Evolutionary conservation across 257 asterid species (phyloP).

Genomic region (Solanum pinnatisectum): DNA sequence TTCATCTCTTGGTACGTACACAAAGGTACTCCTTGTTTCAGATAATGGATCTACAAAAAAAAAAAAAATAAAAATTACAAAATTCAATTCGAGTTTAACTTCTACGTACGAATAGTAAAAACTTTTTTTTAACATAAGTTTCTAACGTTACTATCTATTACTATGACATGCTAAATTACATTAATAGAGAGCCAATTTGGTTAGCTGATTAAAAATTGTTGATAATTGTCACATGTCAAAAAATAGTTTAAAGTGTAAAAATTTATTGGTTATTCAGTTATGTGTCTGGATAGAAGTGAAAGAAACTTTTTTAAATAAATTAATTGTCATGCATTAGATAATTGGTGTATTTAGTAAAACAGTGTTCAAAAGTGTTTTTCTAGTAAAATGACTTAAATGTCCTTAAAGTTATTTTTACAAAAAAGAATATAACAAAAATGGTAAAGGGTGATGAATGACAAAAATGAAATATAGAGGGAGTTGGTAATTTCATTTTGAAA

Average conservation of each 20-base stretch:
- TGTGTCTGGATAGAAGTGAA: background rate
- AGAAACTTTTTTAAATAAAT: background rate
- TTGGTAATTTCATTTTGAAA: background rate
- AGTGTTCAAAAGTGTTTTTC: background rate
- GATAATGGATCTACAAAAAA: conserved; percentile 39
- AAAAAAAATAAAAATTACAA: no score
- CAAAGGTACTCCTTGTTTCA: conserved; percentile 18
- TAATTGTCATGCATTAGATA: background rate
- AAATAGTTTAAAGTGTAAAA: fast-evolving
- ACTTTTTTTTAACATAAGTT: background rate
- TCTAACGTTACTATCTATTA: background rate
- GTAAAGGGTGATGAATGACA: background rate
- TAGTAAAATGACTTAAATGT: background rate
- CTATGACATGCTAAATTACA: background rate
- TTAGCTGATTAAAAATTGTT: background rate
- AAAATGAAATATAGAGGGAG: background rate
- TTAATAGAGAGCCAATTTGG: background rate
- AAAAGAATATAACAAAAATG: background rate
- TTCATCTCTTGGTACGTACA: conserved; percentile 75
- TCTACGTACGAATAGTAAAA: background rate
- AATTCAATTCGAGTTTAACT: background rate
- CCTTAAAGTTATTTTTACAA: background rate
- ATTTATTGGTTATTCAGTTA: background rate
- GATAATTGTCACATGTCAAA: background rate
- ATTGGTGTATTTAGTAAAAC: background rate